These are phyloP conservation scores for Podaxis rugospora DNA, from an alignment of 768 basidiomycete species.

Conservation along the genomic window DNA sequence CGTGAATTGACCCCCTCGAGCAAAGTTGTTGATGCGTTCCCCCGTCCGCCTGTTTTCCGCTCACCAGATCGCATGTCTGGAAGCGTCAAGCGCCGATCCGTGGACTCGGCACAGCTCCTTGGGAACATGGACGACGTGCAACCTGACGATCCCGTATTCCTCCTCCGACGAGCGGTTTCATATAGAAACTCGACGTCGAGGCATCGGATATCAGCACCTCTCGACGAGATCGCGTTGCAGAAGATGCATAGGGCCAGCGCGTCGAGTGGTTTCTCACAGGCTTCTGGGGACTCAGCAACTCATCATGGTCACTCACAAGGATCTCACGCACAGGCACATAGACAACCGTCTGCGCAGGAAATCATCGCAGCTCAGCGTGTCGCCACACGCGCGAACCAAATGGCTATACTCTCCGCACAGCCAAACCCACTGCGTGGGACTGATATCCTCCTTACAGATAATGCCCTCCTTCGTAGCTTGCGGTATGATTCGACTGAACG, in stretches of 20 bases:
- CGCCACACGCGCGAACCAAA: conserved; percentile 79
- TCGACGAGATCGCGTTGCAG: conserved; percentile 81
- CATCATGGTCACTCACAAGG: conserved; percentile 22
- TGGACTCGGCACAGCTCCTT: conserved; percentile 72
- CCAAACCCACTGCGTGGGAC: conserved; percentile 82
- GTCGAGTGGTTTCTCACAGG: conserved; percentile 51
- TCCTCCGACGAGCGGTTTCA: conserved; percentile 77
- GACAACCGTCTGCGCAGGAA: conserved; percentile 65
- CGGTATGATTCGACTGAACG: conserved; percentile 64
- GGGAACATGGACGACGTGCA: conserved; percentile 72
- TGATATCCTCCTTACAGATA: conserved; percentile 83
- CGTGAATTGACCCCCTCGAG: conserved; percentile 74
- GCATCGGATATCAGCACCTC: conserved; percentile 66
- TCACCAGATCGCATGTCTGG: conserved; percentile 53
- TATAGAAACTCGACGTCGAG: conserved; percentile 71
- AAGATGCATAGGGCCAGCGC: conserved; percentile 66
- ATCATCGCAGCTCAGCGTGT: conserved; percentile 93
- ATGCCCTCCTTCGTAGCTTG: conserved; percentile 81
- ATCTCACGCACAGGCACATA: conserved; percentile 26
- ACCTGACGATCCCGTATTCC: conserved; percentile 83
- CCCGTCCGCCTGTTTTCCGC: conserved; percentile 50
- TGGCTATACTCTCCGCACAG: conserved; percentile 77
- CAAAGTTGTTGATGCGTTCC: conserved; percentile 81
- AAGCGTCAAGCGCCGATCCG: conserved; percentile 77
- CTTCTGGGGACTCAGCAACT: neutral